Evolutionary conservation across 2,329 filamentous ascomycete species (phyloP), one percentile per base, ranked within the genome.

Genomic region (Truncatella angustata): DNA sequence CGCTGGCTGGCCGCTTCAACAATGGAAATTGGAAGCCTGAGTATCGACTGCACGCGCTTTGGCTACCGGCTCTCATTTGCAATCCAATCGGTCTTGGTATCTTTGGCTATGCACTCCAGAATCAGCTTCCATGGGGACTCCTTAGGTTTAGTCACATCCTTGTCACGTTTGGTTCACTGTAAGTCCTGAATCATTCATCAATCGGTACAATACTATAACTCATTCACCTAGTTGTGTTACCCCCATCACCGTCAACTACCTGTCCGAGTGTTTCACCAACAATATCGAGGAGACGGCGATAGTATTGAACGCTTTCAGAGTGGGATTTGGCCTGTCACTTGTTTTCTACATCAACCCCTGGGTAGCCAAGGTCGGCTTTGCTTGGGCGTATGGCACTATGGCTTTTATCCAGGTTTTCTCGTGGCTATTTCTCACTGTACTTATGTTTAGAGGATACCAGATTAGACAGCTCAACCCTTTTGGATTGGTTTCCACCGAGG

Each of bases 91-190:
- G 66, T 2, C 58, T 72, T 16, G 69, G 68, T 11, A 52, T 73
- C 11, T 70, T 68, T 21, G 73, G 73, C 9, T 66, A 67, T 1
- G 64, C 63, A 1, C 57, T 76, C n/a, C 62, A 73, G 52, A 69
- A 74, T 47, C 67, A 72, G 49, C 53, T 70, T 4, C 68, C 71
- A 50, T 75, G 67, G 58, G 65, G 67, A 57, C 64, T 74, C 0
- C 63, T 75, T 5, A 71, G 70, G 0, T 53, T 75, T 16, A 71
- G 61, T 0, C 64, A 66, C n/a, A 70, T 74, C 39, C 53, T 76
- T 10, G 63, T 74, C 7, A 71, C 66, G 4, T 65, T 76, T 37
- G 67, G 63, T 0, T 66, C 67, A 0, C 50, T 71, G 4, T 52
- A 44, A 44, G 40, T 18, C 40, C 5, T 14, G 5, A 23, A 11